A percentile compares a stretch with the other conserved stretches of the same genome.
phyloP scores from a whole-genome alignment of 176 grass and related monocot genomes.

The Themeda triandra region DNA sequence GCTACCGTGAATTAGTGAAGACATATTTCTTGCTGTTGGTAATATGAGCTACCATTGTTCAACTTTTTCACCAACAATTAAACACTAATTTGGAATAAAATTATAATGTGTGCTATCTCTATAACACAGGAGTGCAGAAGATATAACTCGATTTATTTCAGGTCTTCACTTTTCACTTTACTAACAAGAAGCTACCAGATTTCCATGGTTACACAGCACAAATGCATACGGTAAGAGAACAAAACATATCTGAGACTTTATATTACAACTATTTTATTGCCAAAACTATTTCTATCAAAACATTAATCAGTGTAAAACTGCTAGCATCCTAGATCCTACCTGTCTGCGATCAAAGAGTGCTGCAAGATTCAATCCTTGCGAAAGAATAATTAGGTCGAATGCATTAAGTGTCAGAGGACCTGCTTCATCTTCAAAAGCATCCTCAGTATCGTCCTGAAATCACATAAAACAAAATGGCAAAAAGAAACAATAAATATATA shows the following conservation, averaged over 20 bases:
- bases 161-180: neutral
- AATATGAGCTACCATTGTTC: neutral
- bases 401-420: slow-evolving; percentile 93
- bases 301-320: neutral
- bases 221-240: slow-evolving; percentile 14
- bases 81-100: slow-evolving; percentile 3
- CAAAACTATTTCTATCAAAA: neutral
- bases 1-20: neutral
- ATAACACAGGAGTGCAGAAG: neutral
- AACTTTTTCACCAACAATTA: neutral
- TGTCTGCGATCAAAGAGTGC: slow-evolving; percentile 87
- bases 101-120: neutral
- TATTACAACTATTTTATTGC: neutral
- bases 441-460: slow-evolving; percentile 53
- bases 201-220: neutral
- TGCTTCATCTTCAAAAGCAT: slow-evolving; percentile 58
- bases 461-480: slow-evolving; percentile 24
- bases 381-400: slow-evolving; percentile 95
- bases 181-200: neutral
- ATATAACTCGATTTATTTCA: neutral
- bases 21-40: slow-evolving; percentile 1
- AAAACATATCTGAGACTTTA: neutral
- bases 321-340: slow-evolving; percentile 45
- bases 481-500: neutral
- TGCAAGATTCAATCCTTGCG: slow-evolving; percentile 84